These are phyloP conservation scores for Yamadazyma dushanensis DNA, from an alignment of 1,139 yeast genomes.

Conservation along the genomic window DNA sequence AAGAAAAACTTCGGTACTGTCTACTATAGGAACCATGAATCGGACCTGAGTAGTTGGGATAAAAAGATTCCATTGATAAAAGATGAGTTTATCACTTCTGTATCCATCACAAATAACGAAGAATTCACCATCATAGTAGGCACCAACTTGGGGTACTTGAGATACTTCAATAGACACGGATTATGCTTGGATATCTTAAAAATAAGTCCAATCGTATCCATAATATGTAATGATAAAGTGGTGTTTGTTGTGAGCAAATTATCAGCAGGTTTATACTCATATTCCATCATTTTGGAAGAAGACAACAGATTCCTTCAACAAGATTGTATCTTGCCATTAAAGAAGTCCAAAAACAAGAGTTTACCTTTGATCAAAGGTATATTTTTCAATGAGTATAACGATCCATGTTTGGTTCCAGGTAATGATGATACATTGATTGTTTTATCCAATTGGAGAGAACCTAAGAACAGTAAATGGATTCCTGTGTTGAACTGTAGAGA, in stretches of 20 bases:
- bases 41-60: conserved; percentile 48
- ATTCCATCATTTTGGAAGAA: conserved; percentile 36
- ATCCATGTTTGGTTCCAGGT: conserved; percentile 82
- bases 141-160: conserved; percentile 41
- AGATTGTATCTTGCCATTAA: conserved; percentile 39
- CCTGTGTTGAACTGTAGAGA: conserved; percentile 74
- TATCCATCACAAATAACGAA: conserved; percentile 34
- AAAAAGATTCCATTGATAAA: conserved; percentile 35
- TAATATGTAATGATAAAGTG: conserved; percentile 31
- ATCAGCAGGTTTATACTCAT: conserved; percentile 29
- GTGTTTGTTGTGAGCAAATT: conserved; percentile 37
- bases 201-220: conserved; percentile 38
- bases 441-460: conserved; percentile 74
- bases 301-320: conserved; percentile 44
- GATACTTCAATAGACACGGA: conserved; percentile 43
- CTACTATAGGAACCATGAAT: conserved; percentile 46
- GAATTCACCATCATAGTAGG: conserved; percentile 40
- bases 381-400: conserved; percentile 81
- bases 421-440: conserved; percentile 67
- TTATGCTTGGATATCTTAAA: conserved; percentile 42
- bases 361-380: conserved; percentile 58
- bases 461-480: conserved; percentile 80
- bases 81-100: conserved; percentile 37
- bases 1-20: conserved; percentile 30
- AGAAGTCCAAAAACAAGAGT: conserved; percentile 16